Base-by-base conservation (phyloP, 805 yeast genomes). In the Pichia nakasei region DNA sequence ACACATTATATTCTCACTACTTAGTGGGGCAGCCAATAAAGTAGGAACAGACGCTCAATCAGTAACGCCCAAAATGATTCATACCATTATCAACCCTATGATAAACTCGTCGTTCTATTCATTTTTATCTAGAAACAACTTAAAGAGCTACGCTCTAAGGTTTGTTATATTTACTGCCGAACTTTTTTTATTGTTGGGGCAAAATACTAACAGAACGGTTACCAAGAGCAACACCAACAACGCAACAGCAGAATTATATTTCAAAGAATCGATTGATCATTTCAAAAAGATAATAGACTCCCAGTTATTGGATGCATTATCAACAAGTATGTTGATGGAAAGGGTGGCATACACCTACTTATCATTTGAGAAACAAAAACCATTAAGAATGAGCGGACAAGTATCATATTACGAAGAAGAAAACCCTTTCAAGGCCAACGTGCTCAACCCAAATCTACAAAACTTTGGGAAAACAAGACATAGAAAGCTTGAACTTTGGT, bases 401-500 rank as follows among this genome's bases (percentile, higher is more conserved):
- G n/a, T n/a, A n/a, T 51, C 53, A 1, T 61, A 56, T 35, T 60
- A 58, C 17, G 73, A 66, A 26, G 64, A 67, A 52, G 51, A 57
- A 44, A 69, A 68, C 55, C 56, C 58, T 2, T 35, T 43, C 31
- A 59, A 56, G 41, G 45, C 53, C 12, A 37, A 37, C 39, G 67
- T 72, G 42, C 48, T 73, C 5, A 61, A 67, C 29, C 51, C 76
- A 5, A 61, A 67, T 29, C 56, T 69, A 41, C 63, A 67, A 5
- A 65, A 69, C 0, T 57, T 72, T 32, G 80, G 91, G 0, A 59
- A 76, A 19, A 75, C 83, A 2, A 67, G 95, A 46, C 63, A 63
- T 41, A 71, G 97, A 43, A 87, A 87, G 57, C 77, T 88, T 1
- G 76, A 85, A 0, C 68, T 89, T 24, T 88, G 95, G 86, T 72